Conservation (phyloP, 1,284 basidiomycete genomes). For the Marasmius oreades region DNA sequence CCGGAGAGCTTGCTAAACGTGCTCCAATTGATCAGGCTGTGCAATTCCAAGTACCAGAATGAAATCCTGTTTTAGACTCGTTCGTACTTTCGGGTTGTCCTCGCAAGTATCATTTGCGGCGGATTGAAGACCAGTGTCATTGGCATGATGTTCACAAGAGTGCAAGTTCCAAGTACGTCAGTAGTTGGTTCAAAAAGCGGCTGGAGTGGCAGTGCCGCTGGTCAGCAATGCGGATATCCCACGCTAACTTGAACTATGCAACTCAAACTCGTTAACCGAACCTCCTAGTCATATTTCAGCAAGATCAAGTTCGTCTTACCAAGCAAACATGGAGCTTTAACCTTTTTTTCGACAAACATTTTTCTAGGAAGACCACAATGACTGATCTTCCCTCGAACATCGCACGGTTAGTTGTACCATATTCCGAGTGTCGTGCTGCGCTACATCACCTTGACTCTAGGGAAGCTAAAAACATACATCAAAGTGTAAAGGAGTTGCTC, state of each 20-base stretch:
- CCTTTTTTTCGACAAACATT: no score
- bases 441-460: constrained; percentile 32
- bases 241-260: neutral
- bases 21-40: no score
- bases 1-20: no score
- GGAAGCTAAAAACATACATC: constrained; percentile 68
- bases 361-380: constrained; percentile 22
- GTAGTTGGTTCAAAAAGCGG: no score
- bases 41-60: no score
- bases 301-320: neutral
- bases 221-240: neutral
- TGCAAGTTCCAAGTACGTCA: no score
- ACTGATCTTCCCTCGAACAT: constrained; percentile 35
- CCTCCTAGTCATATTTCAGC: neutral
- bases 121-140: no score
- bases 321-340: neutral
- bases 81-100: no score
- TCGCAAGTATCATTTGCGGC: no score
- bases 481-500: constrained; percentile 66
- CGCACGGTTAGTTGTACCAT: constrained; percentile 32
- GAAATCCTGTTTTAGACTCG: no score
- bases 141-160: no score
- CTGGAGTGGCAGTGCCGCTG: neutral
- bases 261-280: neutral
- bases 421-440: neutral